Evolutionary conservation across 192 early-diverging fungal genomes (phyloP).

Genomic region (Backusella circina): DNA sequence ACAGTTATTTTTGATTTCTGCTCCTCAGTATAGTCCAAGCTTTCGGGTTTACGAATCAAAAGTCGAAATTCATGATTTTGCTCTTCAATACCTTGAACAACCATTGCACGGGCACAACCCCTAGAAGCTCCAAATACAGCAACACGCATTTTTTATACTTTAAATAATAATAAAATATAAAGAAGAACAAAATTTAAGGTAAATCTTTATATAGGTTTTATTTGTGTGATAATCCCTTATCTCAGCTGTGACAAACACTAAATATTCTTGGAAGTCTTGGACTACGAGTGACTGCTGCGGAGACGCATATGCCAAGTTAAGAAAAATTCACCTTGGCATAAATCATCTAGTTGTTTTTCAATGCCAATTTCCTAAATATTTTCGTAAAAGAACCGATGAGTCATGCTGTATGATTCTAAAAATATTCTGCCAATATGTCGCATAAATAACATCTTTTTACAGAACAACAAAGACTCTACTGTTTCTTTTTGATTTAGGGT

Average conservation of each 20-base stretch:
- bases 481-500: no score
- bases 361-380: background rate
- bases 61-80: constrained; percentile 17
- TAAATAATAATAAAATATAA: background rate
- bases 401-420: background rate
- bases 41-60: constrained; percentile 35
- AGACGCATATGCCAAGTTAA: background rate
- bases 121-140: constrained; percentile 15
- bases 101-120: constrained; percentile 19
- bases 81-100: constrained; percentile 6
- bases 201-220: background rate
- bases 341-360: background rate
- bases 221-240: background rate
- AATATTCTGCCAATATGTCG: no score
- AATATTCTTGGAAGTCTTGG: background rate
- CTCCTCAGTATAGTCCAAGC: constrained; percentile 35
- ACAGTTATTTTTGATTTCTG: constrained; percentile 31
- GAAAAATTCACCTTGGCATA: background rate
- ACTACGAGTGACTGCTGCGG: background rate
- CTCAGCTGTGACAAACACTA: background rate
- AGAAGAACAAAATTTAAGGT: background rate
- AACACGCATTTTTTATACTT: background rate
- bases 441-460: no score
- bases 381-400: background rate
- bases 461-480: no score